Conservation (phyloP, 106 monocot genomes). For the Posidonia australis region DNA sequence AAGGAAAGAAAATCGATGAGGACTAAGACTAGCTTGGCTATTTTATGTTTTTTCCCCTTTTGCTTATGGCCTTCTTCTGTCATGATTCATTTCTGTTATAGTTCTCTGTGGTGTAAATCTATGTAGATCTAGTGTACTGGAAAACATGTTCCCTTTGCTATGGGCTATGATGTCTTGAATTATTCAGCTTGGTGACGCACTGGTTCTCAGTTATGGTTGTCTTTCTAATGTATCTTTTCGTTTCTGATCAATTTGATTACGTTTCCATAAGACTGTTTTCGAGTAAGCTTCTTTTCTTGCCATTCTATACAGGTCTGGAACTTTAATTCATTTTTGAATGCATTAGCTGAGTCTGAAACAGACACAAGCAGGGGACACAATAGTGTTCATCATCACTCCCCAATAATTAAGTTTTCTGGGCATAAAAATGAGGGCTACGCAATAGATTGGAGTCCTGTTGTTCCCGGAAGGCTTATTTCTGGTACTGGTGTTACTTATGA, state of each 20-base stretch:
- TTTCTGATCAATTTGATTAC: neutral
- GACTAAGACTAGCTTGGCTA: too few relatives aligned
- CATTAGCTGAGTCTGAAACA: conserved; percentile 65
- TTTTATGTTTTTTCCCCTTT: too few relatives aligned
- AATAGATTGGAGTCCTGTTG: conserved; percentile 92
- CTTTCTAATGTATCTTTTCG: neutral
- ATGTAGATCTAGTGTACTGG: too few relatives aligned
- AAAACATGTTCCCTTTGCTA: too few relatives aligned
- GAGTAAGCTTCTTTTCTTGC: neutral
- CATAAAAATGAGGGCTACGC: conserved; percentile 88
- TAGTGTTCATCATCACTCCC: conserved; percentile 37
- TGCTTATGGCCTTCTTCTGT: too few relatives aligned
- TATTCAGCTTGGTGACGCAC: neutral
- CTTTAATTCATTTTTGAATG: conserved; percentile 54
- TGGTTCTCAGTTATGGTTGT: neutral
- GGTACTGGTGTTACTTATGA: conserved; percentile 25
- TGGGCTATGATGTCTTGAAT: too few relatives aligned
- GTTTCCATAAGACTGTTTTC: neutral
- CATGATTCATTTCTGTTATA: too few relatives aligned
- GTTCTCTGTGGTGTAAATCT: too few relatives aligned
- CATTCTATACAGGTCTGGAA: conserved; percentile 71
- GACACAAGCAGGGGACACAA: conserved; percentile 35
- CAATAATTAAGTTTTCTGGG: conserved; percentile 58
- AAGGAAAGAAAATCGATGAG: too few relatives aligned
- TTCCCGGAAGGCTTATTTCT: conserved; percentile 86